These are phyloP conservation scores for Tylopilus orsonianus DNA, from an alignment of 1,284 basidiomycete species.

Conservation along the genomic window DNA sequence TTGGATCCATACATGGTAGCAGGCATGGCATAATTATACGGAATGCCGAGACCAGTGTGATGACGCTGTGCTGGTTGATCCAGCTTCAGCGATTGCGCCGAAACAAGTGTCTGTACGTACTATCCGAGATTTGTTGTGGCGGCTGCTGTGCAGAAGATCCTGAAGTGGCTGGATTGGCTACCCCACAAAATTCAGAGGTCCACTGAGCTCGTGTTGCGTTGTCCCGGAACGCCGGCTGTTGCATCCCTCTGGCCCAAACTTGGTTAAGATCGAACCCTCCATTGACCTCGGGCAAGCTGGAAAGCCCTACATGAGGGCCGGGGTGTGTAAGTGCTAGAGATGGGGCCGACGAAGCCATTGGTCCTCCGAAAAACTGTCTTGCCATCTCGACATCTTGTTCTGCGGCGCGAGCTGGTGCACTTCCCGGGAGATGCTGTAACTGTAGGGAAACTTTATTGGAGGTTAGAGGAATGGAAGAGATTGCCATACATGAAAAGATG, in stretches of 20 bases:
- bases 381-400: conserved; percentile 73
- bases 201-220: conserved; percentile 38
- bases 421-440: conserved; percentile 72
- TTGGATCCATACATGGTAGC: conserved; percentile 28
- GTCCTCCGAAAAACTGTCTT: conserved; percentile 71
- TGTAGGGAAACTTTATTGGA: conserved; percentile 31
- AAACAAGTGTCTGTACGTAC: conserved; percentile 20
- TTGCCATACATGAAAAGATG: conserved; percentile 59
- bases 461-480: not conserved
- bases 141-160: conserved; percentile 32
- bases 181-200: conserved; percentile 49
- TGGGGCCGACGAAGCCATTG: conserved; percentile 34
- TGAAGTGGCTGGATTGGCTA: conserved; percentile 7
- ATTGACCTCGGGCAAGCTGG: conserved; percentile 35
- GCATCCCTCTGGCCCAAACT: conserved; percentile 56
- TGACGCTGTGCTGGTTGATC: conserved; percentile 22
- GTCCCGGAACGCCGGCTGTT: conserved; percentile 36
- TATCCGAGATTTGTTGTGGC: conserved; percentile 22
- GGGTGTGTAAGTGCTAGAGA: conserved; percentile 34
- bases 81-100: conserved; percentile 11
- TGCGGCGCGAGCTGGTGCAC: conserved; percentile 45
- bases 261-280: conserved; percentile 42
- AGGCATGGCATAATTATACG: conserved; percentile 34
- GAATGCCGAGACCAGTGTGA: conserved; percentile 6
- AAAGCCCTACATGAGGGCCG: conserved; percentile 41